A percentile compares a stretch with the other conserved stretches of the same genome.
phyloP scores from a whole-genome alignment of 345 rosid species.

The Dipteronia sinensis region DNA sequence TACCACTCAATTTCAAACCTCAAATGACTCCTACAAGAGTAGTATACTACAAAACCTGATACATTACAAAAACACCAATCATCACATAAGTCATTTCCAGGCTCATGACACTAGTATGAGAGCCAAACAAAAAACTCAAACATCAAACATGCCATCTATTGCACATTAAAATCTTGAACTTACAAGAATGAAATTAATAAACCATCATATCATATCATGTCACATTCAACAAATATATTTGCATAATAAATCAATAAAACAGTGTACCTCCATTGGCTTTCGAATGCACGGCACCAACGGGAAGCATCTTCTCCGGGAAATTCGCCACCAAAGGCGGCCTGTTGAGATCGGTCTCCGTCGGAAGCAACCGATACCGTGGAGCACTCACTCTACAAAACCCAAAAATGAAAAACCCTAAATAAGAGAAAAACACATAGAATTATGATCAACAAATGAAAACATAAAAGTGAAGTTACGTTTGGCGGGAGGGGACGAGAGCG shows the following conservation, averaged over 20 bases:
- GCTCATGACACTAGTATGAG: neutral
- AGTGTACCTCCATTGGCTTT: constrained; percentile 62
- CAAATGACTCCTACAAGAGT: neutral
- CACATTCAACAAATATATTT: neutral
- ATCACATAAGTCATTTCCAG: neutral
- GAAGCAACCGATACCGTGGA: constrained; percentile 79
- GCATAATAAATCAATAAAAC: neutral
- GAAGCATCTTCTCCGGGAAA: constrained; percentile 68
- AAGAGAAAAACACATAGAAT: neutral
- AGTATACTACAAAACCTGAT: no score
- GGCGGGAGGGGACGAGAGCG: constrained; percentile 72
- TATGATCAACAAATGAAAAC: neutral
- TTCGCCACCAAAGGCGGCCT: constrained; percentile 67
- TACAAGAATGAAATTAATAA: neutral
- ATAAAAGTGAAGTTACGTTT: constrained; percentile 31
- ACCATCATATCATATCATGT: neutral
- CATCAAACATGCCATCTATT: neutral
- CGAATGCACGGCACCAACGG: constrained; percentile 60
- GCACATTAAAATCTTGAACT: neutral
- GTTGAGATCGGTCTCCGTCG: constrained; percentile 86
- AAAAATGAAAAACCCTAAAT: neutral
- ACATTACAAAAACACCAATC: neutral
- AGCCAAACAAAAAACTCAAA: neutral
- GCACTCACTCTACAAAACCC: constrained; percentile 59
- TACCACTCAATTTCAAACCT: neutral